phyloP scores from a whole-genome alignment of 2,329 filamentous ascomycete genomes.

The Chrysoporthe austroafricana region DNA sequence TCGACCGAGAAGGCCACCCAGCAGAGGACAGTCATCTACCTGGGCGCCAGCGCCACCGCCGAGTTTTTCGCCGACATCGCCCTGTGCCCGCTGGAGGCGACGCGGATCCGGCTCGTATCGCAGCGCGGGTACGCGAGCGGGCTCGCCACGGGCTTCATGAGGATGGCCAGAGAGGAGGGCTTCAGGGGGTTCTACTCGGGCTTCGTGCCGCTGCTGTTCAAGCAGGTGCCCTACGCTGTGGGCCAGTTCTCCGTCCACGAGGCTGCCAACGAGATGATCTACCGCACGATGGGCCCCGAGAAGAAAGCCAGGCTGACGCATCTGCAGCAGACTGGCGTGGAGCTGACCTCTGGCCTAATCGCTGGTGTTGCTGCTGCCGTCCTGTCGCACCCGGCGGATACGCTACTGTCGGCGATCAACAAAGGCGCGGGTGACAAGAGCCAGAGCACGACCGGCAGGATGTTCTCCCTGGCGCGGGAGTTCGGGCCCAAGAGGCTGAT shows the following conservation, averaged over 20 bases:
- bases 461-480: slow-evolving; percentile 56
- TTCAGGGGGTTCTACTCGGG: slow-evolving; percentile 86
- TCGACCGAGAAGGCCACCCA: slow-evolving; percentile 49
- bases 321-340: slow-evolving; percentile 77
- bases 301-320: slow-evolving; percentile 70
- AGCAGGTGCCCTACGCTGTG: slow-evolving; percentile 92
- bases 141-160: slow-evolving; percentile 71
- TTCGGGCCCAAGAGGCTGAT: slow-evolving; percentile 55
- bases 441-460: slow-evolving; percentile 53
- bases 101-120: slow-evolving; percentile 76
- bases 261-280: slow-evolving; percentile 80
- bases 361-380: slow-evolving; percentile 88
- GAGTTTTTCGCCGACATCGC: slow-evolving; percentile 79
- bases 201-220: slow-evolving; percentile 84
- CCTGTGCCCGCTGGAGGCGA: slow-evolving; percentile 90
- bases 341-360: slow-evolving; percentile 83
- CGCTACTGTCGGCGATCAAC: slow-evolving; percentile 59
- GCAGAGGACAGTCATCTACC: slow-evolving; percentile 66
- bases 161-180: slow-evolving; percentile 77
- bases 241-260: slow-evolving; percentile 95
- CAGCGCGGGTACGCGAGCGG: slow-evolving; percentile 78
- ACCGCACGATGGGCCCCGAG: slow-evolving; percentile 66
- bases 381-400: slow-evolving; percentile 86
- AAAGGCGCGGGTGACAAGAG: slow-evolving; percentile 55
- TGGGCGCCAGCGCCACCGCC: slow-evolving; percentile 69